Percentiles rank a stretch among this genome's conserved stretches.
Evolutionary conservation across 495 filamentous ascomycete genomes (phyloP).

Genomic region (Hypoxylon fuscum): DNA sequence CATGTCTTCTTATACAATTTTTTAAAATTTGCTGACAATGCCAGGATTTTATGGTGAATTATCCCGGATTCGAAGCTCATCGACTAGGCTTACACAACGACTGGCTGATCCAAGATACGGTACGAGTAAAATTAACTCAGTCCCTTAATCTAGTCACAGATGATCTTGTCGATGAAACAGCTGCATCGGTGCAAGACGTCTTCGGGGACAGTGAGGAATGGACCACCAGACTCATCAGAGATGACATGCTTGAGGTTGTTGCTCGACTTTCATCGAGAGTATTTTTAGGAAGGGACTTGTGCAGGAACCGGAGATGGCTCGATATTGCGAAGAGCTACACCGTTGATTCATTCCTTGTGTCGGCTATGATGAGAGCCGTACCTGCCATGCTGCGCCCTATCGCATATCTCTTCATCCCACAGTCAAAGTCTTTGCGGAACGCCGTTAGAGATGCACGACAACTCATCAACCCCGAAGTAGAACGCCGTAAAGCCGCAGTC

Average conservation of each 20-base stretch:
- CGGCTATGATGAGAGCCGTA: conserved; percentile 44
- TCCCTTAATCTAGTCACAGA: conserved; percentile 52
- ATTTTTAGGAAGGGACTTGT: conserved; percentile 56
- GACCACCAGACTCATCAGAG: conserved; percentile 30
- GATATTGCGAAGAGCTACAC: conserved; percentile 55
- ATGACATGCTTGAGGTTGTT: conserved; percentile 51
- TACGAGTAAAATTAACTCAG: conserved; percentile 59
- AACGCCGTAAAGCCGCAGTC: conserved; percentile 39
- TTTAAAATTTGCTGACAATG: conserved; percentile 3
- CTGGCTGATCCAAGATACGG: conserved; percentile 48
- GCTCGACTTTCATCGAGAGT: conserved; percentile 57
- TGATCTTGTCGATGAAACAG: conserved; percentile 56
- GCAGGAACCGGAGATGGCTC: conserved; percentile 57
- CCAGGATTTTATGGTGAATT: conserved; percentile 56
- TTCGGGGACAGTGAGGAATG: conserved; percentile 42
- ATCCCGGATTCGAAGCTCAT: conserved; percentile 59
- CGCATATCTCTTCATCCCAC: conserved; percentile 45
- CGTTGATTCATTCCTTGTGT: conserved; percentile 44
- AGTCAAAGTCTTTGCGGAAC: conserved; percentile 35
- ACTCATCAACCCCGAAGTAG: conserved; percentile 48
- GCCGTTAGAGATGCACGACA: conserved; percentile 44
- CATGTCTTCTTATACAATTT: background rate
- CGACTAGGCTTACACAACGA: conserved; percentile 34
- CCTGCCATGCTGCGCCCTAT: conserved; percentile 50
- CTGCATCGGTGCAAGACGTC: conserved; percentile 48